Percentiles rank a stretch among this genome's conserved stretches.
Evolutionary conservation across 2,329 filamentous ascomycete genomes (phyloP).

Genomic region (Alternaria novae-zelandiae): DNA sequence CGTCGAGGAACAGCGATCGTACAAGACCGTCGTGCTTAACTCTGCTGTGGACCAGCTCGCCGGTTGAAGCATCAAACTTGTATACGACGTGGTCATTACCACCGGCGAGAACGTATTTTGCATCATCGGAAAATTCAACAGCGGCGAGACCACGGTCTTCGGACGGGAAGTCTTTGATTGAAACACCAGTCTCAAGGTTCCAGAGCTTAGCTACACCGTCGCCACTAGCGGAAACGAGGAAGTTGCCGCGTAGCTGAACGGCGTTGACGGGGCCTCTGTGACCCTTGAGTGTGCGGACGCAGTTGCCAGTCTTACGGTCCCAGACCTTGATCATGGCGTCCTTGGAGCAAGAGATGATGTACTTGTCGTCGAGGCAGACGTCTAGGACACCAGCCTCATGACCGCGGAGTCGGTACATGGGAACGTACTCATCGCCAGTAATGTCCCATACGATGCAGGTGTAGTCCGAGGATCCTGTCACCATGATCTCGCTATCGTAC

Average conservation of each 20-base stretch:
- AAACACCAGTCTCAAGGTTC: conserved; percentile 88
- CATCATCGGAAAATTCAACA: conserved; percentile 94
- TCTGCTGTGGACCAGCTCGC: conserved; percentile 80
- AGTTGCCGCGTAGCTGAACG: conserved; percentile 91
- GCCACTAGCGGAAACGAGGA: conserved; percentile 90
- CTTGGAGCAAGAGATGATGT: conserved; percentile 97
- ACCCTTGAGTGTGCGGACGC: conserved; percentile 80
- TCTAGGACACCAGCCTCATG: conserved; percentile 92
- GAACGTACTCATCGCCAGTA: conserved; percentile 67
- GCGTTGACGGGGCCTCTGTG: conserved; percentile 95
- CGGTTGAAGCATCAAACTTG: conserved; percentile 93
- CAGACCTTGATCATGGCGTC: conserved; percentile 93
- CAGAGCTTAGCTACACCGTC: conserved; percentile 94
- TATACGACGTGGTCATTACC: conserved; percentile 96
- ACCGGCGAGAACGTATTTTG: conserved; percentile 89
- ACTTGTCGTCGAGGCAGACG: conserved; percentile 86
- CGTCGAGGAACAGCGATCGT: conserved; percentile 88
- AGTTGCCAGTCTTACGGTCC: conserved; percentile 79
- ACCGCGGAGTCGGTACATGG: conserved; percentile 76
- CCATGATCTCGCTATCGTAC: conserved; percentile 90
- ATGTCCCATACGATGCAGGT: conserved; percentile 93
- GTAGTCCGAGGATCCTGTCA: conserved; percentile 92
- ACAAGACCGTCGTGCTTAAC: conserved; percentile 85
- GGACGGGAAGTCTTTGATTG: conserved; percentile 86
- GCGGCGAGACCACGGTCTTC: conserved; percentile 94